phyloP scores from a whole-genome alignment of 2,329 filamentous ascomycete genomes.

The Sporothrix schenckii region DNA sequence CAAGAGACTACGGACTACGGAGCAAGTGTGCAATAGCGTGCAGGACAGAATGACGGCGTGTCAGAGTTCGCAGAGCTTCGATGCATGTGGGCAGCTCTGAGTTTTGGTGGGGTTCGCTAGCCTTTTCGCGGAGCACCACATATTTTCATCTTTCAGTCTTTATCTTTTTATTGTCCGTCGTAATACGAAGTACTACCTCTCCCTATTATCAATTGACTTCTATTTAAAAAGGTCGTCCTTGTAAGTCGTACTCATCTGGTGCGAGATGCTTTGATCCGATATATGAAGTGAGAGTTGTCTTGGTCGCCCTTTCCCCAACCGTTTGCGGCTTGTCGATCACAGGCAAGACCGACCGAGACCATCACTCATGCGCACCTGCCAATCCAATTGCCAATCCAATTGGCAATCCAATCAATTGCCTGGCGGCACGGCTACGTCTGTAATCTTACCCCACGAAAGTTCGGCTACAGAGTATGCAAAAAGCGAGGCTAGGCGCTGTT shows the following conservation, averaged over 20 bases:
- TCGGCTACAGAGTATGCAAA: constrained; percentile 26
- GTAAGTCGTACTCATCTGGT: not conserved
- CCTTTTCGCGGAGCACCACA: constrained; percentile 4
- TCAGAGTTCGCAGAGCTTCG: constrained; percentile 7
- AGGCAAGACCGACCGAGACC: constrained; percentile 13
- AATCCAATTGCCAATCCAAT: constrained; percentile 17
- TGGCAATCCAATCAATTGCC: constrained; percentile 18
- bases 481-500: constrained; percentile 20
- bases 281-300: not conserved
- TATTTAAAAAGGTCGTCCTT: not conserved
- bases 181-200: not conserved
- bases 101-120: constrained; percentile 27
- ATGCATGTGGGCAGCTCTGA: constrained; percentile 21
- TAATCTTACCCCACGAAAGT: constrained; percentile 22
- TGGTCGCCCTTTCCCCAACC: constrained; percentile 4
- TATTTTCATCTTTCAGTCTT: not conserved
- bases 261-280: not conserved
- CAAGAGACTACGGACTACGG: not conserved
- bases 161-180: not conserved
- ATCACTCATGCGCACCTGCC: constrained; percentile 20
- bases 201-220: not conserved
- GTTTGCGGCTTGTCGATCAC: constrained; percentile 19
- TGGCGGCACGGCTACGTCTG: constrained; percentile 2
- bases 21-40: constrained; percentile 3
- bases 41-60: constrained; percentile 10